phyloP scores from a whole-genome alignment of 495 filamentous ascomycete genomes.

The Delitschia confertaspora region DNA sequence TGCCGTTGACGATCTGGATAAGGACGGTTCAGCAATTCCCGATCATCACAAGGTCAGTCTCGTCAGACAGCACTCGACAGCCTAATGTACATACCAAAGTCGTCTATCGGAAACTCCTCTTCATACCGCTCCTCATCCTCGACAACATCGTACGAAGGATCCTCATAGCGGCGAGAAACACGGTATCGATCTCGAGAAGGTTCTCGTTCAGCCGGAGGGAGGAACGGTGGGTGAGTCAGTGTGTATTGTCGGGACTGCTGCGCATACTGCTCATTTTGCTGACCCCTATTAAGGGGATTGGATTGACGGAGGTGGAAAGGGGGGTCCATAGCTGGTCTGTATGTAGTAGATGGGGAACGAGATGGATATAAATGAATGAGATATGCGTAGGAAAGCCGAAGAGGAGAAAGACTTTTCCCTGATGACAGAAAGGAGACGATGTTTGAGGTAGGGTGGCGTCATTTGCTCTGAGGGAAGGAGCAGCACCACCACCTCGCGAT shows the following conservation, averaged over 20 bases:
- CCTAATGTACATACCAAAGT: slow-evolving; percentile 38
- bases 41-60: slow-evolving; percentile 6
- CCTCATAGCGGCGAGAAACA: slow-evolving; percentile 1
- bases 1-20: slow-evolving; percentile 24
- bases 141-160: slow-evolving; percentile 12
- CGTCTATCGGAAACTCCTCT: slow-evolving; percentile 36
- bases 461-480: too few relatives aligned
- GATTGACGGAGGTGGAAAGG: too few relatives aligned
- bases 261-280: slow-evolving; percentile 43
- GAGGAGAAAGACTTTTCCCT: too few relatives aligned
- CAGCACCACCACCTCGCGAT: too few relatives aligned
- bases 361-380: too few relatives aligned
- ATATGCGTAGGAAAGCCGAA: too few relatives aligned
- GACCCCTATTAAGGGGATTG: too few relatives aligned
- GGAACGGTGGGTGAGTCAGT: slow-evolving; percentile 5
- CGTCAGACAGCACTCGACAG: neutral
- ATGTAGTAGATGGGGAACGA: too few relatives aligned
- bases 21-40: slow-evolving; percentile 21
- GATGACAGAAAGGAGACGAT: too few relatives aligned
- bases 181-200: slow-evolving; percentile 15
- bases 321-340: too few relatives aligned
- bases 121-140: slow-evolving; percentile 28
- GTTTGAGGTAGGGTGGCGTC: too few relatives aligned
- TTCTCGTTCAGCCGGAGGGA: neutral
- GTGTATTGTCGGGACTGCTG: slow-evolving; percentile 14